Percentiles rank a stretch among this genome's conserved stretches.
Conservation (phyloP, 2,329 filamentous ascomycete genomes). For the Aspergillus intermedius region DNA sequence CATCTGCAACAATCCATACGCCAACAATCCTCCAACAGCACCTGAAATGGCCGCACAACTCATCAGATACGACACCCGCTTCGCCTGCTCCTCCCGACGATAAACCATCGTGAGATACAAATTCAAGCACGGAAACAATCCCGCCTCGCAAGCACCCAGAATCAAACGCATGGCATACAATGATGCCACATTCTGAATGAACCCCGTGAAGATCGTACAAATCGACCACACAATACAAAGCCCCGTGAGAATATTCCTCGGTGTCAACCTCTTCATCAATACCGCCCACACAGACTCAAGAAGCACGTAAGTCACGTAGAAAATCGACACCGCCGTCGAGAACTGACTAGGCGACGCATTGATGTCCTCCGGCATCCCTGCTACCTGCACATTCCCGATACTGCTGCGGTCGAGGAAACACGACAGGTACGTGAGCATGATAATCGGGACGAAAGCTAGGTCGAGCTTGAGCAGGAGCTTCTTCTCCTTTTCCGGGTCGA, state of each 20-base stretch:
- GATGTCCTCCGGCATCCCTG: constrained; percentile 43
- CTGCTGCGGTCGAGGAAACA: constrained; percentile 48
- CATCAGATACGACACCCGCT: constrained; percentile 37
- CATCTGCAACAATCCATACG: constrained; percentile 38
- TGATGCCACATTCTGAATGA: constrained; percentile 37
- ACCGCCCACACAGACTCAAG: constrained; percentile 46
- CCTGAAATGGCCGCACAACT: constrained; percentile 35
- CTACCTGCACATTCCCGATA: constrained; percentile 43
- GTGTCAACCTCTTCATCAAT: constrained; percentile 43
- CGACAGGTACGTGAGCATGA: constrained; percentile 51
- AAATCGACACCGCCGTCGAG: constrained; percentile 46
- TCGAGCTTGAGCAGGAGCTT: constrained; percentile 46
- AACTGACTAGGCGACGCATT: constrained; percentile 36
- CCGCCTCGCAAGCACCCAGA: constrained; percentile 32
- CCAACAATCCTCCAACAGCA: constrained; percentile 36
- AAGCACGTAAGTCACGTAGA: constrained; percentile 47
- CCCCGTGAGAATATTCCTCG: constrained; percentile 35
- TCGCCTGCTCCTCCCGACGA: constrained; percentile 35
- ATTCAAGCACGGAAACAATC: constrained; percentile 36
- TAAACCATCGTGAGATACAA: constrained; percentile 39
- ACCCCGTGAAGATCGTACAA: constrained; percentile 45
- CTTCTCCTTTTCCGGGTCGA: constrained; percentile 43
- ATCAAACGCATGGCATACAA: constrained; percentile 38
- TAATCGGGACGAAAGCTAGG: constrained; percentile 44
- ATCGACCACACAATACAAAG: constrained; percentile 44